Evolutionary conservation across 2,329 filamentous ascomycete species (phyloP), one percentile per base, ranked within the genome.

Genomic region (Coleophoma eucalyptorum): DNA sequence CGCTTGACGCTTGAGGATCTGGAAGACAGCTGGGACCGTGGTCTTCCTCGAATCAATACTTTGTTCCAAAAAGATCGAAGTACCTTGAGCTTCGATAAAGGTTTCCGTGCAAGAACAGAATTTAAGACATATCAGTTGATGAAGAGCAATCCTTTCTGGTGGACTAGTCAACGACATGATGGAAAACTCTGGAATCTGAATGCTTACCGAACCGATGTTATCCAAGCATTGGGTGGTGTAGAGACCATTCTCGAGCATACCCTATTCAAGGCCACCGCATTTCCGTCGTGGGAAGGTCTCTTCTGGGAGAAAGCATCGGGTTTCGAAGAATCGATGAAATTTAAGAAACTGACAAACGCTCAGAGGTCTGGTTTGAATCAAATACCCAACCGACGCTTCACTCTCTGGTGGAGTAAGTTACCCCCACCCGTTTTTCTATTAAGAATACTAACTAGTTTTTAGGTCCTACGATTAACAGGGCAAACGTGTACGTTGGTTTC

Each of bases 81-180:
- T 68, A 99, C 94, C 0, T 79, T 99, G 56, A 96, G 90, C 64
- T 99, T 99, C 65, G 94, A 99, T 75, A 99, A 99, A 73, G 94
- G 94, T 49, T 99, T 97, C 85, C 87, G 94, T 60, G 86, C 92
- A 13, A 82, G 94, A 49, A 90, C 93, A 11, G 94, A 99, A 68
- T 99, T 99, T 77, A 99, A 99, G 77, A 86, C 94, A 31, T 99
- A 97, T 67, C 93, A 97, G 69, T 78, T 97, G 54, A 97, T 99
- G 93, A 97, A 96, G 82, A 95, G 88, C 72, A 97, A 97, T 67
- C 94, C 94, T 0, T 97, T 97, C 78, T 97, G 92, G 91, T 99
- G 94, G 94, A 99, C 94, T 4, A 96, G 89, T 63, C 93, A 97
- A 69, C 80, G 94, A 37, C 95, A 99, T 64, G 94, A 99, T 63